Base-by-base conservation (phyloP, 208 protist genomes). In the Leishmania tropica region DNA sequence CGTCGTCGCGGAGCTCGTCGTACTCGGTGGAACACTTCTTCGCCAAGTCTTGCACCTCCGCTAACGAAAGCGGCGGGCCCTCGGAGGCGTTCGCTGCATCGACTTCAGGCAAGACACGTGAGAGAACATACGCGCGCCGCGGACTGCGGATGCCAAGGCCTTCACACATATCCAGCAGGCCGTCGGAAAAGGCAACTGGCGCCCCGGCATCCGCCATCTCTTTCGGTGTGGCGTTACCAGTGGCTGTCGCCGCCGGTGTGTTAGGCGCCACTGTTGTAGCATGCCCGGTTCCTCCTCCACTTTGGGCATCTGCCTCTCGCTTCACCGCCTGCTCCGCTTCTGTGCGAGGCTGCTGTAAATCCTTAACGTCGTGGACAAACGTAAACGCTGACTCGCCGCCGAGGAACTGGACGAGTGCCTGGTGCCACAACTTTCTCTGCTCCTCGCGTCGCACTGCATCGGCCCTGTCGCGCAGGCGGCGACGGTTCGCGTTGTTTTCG, bases 121-220 rank as follows among this genome's bases (percentile, higher is more conserved):
- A 48, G 17, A 85, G 77, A 21, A 91, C 85, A 71, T 87, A 91
- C 40, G 80, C 88, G 48, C 82, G 80, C 8, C 88, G 88, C 10
- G 88, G 79, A n/a, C 88, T 91, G 77, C 79, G 76, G 62, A 90
- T 88, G 51, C 85, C 81, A 48, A 90, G 82, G 58, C 83, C 76
- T 28, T 87, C 82, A 40, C 87, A 87, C 56, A 86, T 67, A 11
- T 78, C 67, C 53, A 85, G 65, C 24, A 85, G 19, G 1, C 82
- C 73, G 73, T 53, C 31, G 8, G 51, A 65, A 35, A 45, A 60
- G 48, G 21, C n/a, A 8, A 62, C 21, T 37, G n/a, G n/a, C 48
- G 73, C 73, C 19, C 53, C 21, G 28, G 3, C 47, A 19, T 75
- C 13, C 40, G 71, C 15, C 47, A 24, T 11, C 15, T 51, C 47